Evolutionary conservation across 805 yeast species (phyloP).

Genomic region (Debaryomyces hansenii): DNA sequence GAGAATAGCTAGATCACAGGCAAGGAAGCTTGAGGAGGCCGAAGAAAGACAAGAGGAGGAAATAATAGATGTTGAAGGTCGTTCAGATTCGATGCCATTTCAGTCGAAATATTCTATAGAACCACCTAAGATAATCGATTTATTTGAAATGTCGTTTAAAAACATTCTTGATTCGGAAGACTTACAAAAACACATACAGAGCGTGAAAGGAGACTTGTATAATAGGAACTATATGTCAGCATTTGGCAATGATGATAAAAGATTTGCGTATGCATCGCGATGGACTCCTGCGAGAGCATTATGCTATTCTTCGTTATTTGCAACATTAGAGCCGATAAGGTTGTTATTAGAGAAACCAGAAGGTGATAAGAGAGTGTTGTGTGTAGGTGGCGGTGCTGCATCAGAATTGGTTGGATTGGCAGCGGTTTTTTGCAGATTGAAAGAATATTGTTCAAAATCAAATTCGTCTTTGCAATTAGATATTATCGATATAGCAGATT

Average conservation of each 20-base stretch:
- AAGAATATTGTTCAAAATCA: conserved; percentile 32
- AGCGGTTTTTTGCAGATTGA: conserved; percentile 50
- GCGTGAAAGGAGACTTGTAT: conserved; percentile 67
- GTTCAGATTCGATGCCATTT: conserved; percentile 32
- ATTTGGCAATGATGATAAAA: conserved; percentile 58
- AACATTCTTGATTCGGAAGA: conserved; percentile 33
- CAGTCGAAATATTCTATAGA: conserved; percentile 30
- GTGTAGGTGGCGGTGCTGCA: conserved; percentile 90
- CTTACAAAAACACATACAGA: conserved; percentile 53
- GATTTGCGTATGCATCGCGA: conserved; percentile 76
- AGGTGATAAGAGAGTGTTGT: conserved; percentile 43
- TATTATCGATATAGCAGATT: conserved; percentile 77
- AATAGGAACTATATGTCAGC: conserved; percentile 72
- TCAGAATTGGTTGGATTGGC: conserved; percentile 72
- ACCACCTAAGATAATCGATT: conserved; percentile 34
- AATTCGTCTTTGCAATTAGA: conserved; percentile 44
- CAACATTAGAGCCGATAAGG: conserved; percentile 45
- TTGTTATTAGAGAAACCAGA: conserved; percentile 34
- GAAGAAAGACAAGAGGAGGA: conserved; percentile 2
- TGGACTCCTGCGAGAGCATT: conserved; percentile 87
- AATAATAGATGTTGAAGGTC: conserved; percentile 5
- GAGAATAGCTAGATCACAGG: conserved; percentile 29
- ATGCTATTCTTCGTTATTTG: conserved; percentile 68
- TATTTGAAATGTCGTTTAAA: conserved; percentile 34
- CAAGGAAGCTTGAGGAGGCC: conserved; percentile 14